A percentile compares a stretch with the other conserved stretches of the same genome.
phyloP scores from a whole-genome alignment of 306 rosid genomes.

The Prunus padus region DNA sequence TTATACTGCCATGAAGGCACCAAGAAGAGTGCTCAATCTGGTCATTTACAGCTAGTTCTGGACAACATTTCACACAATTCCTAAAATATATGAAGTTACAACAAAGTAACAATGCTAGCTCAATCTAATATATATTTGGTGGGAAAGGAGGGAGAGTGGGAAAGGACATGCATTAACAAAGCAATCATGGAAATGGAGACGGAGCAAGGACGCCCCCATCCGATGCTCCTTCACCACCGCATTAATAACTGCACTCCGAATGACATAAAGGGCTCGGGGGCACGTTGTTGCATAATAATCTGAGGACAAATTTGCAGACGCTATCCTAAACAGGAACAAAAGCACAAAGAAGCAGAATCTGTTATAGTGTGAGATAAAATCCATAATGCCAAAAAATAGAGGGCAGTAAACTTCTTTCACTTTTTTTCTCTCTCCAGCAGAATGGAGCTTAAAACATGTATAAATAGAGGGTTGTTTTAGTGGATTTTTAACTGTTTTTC shows the following conservation, averaged over 20 bases:
- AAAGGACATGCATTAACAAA: slow-evolving; percentile 15
- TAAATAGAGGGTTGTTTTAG: slow-evolving; percentile 4
- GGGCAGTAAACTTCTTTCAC: neutral
- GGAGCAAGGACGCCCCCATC: slow-evolving; percentile 69
- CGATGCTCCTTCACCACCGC: slow-evolving; percentile 60
- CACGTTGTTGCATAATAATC: slow-evolving; percentile 42
- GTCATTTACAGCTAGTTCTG: neutral
- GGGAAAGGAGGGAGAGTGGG: neutral
- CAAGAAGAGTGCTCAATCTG: too few relatives aligned
- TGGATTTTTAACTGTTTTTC: slow-evolving; percentile 20
- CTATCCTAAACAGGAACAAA: slow-evolving; percentile 20
- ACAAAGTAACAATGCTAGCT: neutral
- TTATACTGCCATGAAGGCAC: too few relatives aligned
- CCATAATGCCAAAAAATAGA: slow-evolving; percentile 32
- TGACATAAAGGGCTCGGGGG: slow-evolving; percentile 46
- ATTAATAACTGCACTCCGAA: slow-evolving; percentile 38
- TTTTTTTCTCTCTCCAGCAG: neutral
- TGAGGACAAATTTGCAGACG: slow-evolving; percentile 43
- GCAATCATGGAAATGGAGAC: slow-evolving; percentile 54
- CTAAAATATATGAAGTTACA: neutral
- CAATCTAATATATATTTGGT: neutral
- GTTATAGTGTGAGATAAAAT: slow-evolving; percentile 14
- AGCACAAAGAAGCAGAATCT: slow-evolving; percentile 29
- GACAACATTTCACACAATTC: neutral
- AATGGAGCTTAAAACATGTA: neutral